These are phyloP conservation scores for Saccharomyces hybrid DNA, from an alignment of 1,139 yeast species.

Conservation along the genomic window DNA sequence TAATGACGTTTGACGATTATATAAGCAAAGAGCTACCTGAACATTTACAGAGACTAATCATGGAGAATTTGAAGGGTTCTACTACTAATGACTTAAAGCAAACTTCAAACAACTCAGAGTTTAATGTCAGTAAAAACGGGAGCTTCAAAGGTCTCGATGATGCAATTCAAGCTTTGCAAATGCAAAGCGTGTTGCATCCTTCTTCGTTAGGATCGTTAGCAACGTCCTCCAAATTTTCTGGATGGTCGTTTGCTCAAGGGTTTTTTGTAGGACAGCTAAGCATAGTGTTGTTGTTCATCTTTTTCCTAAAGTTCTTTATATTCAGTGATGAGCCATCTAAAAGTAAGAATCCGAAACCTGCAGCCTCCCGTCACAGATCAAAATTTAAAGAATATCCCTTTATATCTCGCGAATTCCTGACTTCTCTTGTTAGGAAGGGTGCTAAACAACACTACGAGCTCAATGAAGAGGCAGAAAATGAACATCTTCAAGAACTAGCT, in stretches of 20 bases:
- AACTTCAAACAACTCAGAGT: neutral
- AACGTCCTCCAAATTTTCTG: neutral
- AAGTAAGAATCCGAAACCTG: conserved; percentile 17
- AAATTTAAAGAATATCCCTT: conserved; percentile 16
- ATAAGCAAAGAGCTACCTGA: conserved; percentile 30
- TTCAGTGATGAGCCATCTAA: conserved; percentile 53
- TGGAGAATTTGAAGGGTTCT: conserved; percentile 9
- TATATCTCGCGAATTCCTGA: conserved; percentile 27
- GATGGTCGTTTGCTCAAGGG: conserved; percentile 71
- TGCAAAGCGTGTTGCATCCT: neutral
- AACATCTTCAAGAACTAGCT: conserved; percentile 30
- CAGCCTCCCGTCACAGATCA: conserved; percentile 5
- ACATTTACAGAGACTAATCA: conserved; percentile 31
- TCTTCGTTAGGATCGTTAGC: neutral
- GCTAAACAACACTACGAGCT: conserved; percentile 12
- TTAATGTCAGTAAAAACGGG: neutral
- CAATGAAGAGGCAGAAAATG: conserved; percentile 27
- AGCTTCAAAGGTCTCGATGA: neutral
- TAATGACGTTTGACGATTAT: conserved; percentile 27
- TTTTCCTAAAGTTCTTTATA: conserved; percentile 79
- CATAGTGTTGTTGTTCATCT: conserved; percentile 63
- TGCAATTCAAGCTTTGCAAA: neutral
- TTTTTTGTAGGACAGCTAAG: conserved; percentile 77
- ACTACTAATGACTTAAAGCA: conserved; percentile 1
- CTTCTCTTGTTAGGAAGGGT: conserved; percentile 26